phyloP scores from a whole-genome alignment of 805 yeast genomes.

The Starmerella riodocensis region DNA sequence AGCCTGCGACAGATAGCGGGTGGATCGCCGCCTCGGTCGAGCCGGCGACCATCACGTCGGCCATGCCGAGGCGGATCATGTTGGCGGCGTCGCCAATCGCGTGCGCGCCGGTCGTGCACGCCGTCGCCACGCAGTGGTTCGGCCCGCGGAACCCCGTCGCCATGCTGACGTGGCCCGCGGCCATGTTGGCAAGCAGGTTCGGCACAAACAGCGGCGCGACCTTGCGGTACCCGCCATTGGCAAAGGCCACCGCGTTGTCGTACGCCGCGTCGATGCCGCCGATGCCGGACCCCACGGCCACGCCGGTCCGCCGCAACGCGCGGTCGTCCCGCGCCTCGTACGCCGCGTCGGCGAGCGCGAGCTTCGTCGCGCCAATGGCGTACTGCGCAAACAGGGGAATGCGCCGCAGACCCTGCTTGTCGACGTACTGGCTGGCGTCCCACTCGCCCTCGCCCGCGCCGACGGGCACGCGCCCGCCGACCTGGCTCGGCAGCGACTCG shows the following conservation, averaged over 20 bases:
- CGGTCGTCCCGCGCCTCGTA: constrained; percentile 32
- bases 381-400: constrained; percentile 64
- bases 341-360: constrained; percentile 61
- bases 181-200: constrained; percentile 75
- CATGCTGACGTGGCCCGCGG: constrained; percentile 81
- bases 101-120: constrained; percentile 94
- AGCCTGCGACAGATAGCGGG: constrained; percentile 80
- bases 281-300: constrained; percentile 85
- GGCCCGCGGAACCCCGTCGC: constrained; percentile 69
- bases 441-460: constrained; percentile 39
- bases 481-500: constrained; percentile 50
- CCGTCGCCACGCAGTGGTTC: constrained; percentile 77
- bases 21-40: constrained; percentile 80
- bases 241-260: constrained; percentile 45
- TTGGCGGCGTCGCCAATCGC: constrained; percentile 86
- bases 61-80: constrained; percentile 65
- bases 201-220: constrained; percentile 85
- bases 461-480: constrained; percentile 60
- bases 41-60: constrained; percentile 86
- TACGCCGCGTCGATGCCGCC: constrained; percentile 70
- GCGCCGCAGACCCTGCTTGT: constrained; percentile 40
- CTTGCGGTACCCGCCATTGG: constrained; percentile 43
- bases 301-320: constrained; percentile 33
- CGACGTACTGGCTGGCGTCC: constrained; percentile 39
- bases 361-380: constrained; percentile 61